Evolutionary conservation across 2,329 filamentous ascomycete genomes (phyloP).

Genomic region (Stagonosporopsis cucurbitacearum): DNA sequence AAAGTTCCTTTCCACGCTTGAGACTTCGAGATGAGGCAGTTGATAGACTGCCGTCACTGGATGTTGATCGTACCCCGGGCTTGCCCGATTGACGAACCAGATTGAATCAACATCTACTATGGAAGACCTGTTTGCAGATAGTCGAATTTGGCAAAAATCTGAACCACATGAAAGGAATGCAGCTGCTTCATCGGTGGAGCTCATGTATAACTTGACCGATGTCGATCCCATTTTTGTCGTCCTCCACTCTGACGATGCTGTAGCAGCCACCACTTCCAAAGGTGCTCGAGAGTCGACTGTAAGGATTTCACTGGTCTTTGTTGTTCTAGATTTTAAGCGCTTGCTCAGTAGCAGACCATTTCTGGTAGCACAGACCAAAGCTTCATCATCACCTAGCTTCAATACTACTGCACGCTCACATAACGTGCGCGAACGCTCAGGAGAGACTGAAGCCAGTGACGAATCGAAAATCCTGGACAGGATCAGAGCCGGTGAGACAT

Average conservation of each 20-base stretch:
- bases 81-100: conserved; percentile 45
- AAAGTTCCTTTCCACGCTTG: conserved; percentile 47
- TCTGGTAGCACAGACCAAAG: conserved; percentile 47
- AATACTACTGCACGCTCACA: conserved; percentile 43
- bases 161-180: conserved; percentile 50
- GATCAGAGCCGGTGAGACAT: conserved; percentile 13
- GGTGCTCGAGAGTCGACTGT: neutral
- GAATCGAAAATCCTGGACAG: conserved; percentile 22
- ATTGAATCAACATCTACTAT: conserved; percentile 42
- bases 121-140: conserved; percentile 9
- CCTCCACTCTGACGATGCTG: conserved; percentile 14
- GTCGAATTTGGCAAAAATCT: conserved; percentile 46
- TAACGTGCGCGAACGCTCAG: conserved; percentile 20
- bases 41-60: conserved; percentile 43
- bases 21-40: conserved; percentile 35
- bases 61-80: conserved; percentile 39
- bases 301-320: neutral
- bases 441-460: conserved; percentile 8
- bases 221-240: conserved; percentile 36
- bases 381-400: conserved; percentile 6
- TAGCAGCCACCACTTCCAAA: too few relatives aligned
- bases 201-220: conserved; percentile 31
- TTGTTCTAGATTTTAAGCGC: neutral
- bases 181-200: conserved; percentile 30
- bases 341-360: conserved; percentile 40